phyloP scores from a whole-genome alignment of 2,329 filamentous ascomycete genomes.

The Fusarium veterinarium region DNA sequence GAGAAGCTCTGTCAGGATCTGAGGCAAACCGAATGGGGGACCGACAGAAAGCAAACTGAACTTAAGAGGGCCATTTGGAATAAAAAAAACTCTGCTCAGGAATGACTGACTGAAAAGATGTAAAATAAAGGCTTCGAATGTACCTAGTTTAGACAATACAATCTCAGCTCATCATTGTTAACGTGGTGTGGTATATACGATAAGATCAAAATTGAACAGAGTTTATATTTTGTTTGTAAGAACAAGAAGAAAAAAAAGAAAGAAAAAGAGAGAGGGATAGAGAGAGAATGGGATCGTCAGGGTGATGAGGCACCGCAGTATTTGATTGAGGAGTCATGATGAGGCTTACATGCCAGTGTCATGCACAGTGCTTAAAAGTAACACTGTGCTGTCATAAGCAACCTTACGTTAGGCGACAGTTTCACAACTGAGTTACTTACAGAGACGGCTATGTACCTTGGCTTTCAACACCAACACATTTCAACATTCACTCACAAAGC shows the following conservation, averaged over 20 bases:
- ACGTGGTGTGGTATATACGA: neutral
- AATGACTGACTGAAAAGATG: neutral
- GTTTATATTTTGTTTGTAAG: neutral
- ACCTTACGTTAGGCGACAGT: conserved; percentile 34
- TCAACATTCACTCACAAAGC: neutral
- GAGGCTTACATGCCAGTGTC: neutral
- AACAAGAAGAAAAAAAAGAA: too few relatives aligned
- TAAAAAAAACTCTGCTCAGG: neutral
- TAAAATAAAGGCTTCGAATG: neutral
- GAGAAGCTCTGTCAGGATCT: conserved; percentile 39
- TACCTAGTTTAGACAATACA: neutral
- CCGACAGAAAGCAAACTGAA: too few relatives aligned
- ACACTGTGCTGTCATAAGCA: conserved; percentile 35
- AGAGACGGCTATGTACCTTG: neutral
- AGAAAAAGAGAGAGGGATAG: neutral
- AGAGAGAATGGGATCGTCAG: neutral
- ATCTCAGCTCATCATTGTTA: conserved; percentile 26
- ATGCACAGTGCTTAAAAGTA: neutral
- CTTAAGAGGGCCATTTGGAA: neutral
- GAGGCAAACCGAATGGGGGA: neutral
- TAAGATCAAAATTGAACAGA: rapidly evolving
- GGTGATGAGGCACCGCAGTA: neutral
- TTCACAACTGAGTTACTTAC: conserved; percentile 14
- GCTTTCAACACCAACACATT: neutral
- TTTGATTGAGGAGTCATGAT: conserved; percentile 18